Evolutionary conservation across 2,329 filamentous ascomycete genomes (phyloP).

Genomic region (Aspergillus puulaauensis): DNA sequence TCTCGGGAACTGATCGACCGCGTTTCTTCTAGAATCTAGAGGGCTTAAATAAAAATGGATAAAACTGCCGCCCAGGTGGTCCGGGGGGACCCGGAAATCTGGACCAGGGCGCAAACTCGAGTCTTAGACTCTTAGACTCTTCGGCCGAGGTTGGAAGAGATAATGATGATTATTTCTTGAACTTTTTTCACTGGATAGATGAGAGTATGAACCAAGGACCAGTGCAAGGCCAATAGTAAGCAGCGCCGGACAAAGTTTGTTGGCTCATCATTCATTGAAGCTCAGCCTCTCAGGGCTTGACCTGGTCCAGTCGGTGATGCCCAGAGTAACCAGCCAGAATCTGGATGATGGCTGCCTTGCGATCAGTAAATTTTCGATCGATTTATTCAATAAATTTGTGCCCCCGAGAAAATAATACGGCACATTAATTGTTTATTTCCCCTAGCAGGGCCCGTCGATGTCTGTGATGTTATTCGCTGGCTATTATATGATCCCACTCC

Average conservation of each 20-base stretch:
- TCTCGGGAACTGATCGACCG: constrained; percentile 6
- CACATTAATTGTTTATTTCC: not conserved
- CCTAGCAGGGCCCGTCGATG: constrained; percentile 1
- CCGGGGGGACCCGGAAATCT: constrained; percentile 9
- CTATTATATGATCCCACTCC: constrained; percentile 6
- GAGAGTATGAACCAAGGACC: not conserved
- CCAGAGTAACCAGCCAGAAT: not conserved
- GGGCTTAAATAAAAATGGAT: not conserved
- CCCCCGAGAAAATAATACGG: not conserved
- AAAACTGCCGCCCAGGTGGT: not conserved
- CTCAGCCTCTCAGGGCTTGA: too few species aligned
- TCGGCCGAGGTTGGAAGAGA: constrained; percentile 4
- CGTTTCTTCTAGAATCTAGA: not conserved
- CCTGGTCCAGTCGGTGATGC: constrained; percentile 16
- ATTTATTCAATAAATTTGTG: not conserved
- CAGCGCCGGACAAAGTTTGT: not conserved
- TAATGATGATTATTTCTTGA: not conserved
- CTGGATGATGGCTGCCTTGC: constrained; percentile 4
- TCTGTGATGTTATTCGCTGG: constrained; percentile 1
- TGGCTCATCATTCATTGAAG: not conserved
- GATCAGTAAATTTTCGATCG: not conserved
- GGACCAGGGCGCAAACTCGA: constrained; percentile 2
- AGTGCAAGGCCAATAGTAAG: not conserved
- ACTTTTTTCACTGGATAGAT: not conserved
- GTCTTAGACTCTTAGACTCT: not conserved